Evolutionary conservation across 371 early-diverging fungal species (phyloP).

Genomic region (Saksenaea oblongispora): DNA sequence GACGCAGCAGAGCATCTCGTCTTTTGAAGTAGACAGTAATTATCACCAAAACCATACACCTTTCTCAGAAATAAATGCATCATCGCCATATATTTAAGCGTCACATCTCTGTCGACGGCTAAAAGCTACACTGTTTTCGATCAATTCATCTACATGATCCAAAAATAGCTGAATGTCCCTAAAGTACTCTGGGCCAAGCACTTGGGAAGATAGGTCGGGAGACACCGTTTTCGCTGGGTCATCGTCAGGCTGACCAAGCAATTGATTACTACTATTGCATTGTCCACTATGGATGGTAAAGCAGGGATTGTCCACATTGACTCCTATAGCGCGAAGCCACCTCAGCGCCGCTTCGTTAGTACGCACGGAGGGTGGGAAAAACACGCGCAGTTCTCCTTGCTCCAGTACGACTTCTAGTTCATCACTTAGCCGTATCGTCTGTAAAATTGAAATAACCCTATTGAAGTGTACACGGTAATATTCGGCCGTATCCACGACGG

Average conservation of each 20-base stretch:
- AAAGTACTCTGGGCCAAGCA: conserved; percentile 22
- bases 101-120: too few relatives aligned
- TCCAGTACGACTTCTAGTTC: neutral
- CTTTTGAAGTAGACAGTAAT: too few relatives aligned
- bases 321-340: conserved; percentile 17
- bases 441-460: conserved; percentile 11
- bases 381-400: neutral
- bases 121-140: conserved; percentile 11
- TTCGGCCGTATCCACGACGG: conserved; percentile 7
- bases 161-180: conserved; percentile 21
- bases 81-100: too few relatives aligned
- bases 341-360: conserved; percentile 4
- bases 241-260: neutral
- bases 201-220: neutral
- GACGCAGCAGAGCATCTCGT: too few relatives aligned
- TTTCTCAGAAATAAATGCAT: too few relatives aligned
- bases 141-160: conserved; percentile 23
- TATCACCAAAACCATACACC: too few relatives aligned
- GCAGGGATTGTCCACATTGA: conserved; percentile 15
- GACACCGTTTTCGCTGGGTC: neutral
- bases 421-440: conserved; percentile 7
- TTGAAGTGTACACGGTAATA: conserved; percentile 9
- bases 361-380: conserved; percentile 5
- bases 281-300: conserved; percentile 10
- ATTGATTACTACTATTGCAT: neutral